Conservation (phyloP, 1,284 basidiomycete species). For the Rhodotorula mucilaginosa region DNA sequence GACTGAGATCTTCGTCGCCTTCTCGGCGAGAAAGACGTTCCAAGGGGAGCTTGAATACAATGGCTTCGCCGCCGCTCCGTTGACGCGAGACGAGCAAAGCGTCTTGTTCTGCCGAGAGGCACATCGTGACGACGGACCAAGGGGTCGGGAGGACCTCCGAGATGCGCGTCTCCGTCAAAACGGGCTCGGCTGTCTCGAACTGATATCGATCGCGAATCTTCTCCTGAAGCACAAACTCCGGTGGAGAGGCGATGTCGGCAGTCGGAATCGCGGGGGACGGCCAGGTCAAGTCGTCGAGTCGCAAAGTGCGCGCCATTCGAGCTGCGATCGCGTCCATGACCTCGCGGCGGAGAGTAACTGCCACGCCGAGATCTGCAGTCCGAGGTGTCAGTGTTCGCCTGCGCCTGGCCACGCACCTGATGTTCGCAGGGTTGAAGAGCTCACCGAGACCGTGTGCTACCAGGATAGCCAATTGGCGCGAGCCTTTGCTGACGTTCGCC, state of each 20-base stretch:
- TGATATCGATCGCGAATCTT: slow-evolving; percentile 60
- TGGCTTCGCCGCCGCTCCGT: slow-evolving; percentile 60
- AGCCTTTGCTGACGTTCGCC: slow-evolving; percentile 68
- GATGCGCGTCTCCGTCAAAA: slow-evolving; percentile 37
- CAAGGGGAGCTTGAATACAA: slow-evolving; percentile 85
- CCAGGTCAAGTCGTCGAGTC: slow-evolving; percentile 42
- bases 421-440: neutral
- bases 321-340: slow-evolving; percentile 50
- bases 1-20: slow-evolving; percentile 63
- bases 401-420: too few species aligned
- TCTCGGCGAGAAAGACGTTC: slow-evolving; percentile 71
- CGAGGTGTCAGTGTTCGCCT: too few species aligned
- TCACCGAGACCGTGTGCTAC: slow-evolving; percentile 67
- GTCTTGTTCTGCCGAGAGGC: slow-evolving; percentile 73
- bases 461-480: slow-evolving; percentile 53
- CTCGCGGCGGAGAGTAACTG: slow-evolving; percentile 76
- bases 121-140: slow-evolving; percentile 85
- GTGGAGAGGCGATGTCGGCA: too few species aligned
- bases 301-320: slow-evolving; percentile 56
- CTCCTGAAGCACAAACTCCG: slow-evolving; percentile 30
- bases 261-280: slow-evolving; percentile 10
- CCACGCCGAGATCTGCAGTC: slow-evolving; percentile 62
- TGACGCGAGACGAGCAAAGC: slow-evolving; percentile 83
- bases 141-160: slow-evolving; percentile 61
- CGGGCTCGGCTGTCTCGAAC: slow-evolving; percentile 53